phyloP scores from a whole-genome alignment of 108 stramenopile genomes.

The Nitzschia sp. region DNA sequence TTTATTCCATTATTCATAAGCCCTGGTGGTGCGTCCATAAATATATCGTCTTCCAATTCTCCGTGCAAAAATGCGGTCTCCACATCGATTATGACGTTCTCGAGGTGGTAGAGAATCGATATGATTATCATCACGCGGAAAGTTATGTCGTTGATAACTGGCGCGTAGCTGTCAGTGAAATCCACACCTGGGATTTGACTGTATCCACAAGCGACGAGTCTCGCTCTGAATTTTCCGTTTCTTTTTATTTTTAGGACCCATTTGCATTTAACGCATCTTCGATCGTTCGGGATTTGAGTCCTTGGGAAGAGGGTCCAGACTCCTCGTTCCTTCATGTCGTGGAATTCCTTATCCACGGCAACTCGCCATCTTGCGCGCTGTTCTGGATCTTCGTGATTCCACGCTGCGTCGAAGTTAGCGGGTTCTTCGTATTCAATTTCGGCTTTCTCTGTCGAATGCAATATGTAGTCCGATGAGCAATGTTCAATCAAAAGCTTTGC shows the following conservation, averaged over 20 bases:
- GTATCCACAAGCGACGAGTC: slow-evolving; percentile 13
- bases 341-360: slow-evolving; percentile 2
- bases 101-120: not conserved
- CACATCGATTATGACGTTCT: not conserved
- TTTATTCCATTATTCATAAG: not conserved
- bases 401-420: too few species aligned
- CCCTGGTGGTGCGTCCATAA: slow-evolving; percentile 19
- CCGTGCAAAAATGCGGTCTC: slow-evolving; percentile 30
- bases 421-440: too few species aligned
- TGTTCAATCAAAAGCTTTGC: too few species aligned
- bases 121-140: not conserved
- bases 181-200: slow-evolving; percentile 8
- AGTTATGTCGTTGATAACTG: not conserved
- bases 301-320: not conserved
- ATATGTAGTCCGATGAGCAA: too few species aligned
- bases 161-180: not conserved
- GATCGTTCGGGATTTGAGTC: not conserved
- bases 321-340: not conserved
- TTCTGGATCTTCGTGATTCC: too few species aligned
- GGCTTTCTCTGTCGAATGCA: too few species aligned
- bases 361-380: too few species aligned
- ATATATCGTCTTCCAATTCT: slow-evolving; percentile 27
- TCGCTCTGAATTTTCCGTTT: slow-evolving; percentile 1
- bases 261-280: not conserved
- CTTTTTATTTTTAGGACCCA: slow-evolving; percentile 8